Conservation (phyloP, 768 basidiomycete species). For the Chiua virens region DNA sequence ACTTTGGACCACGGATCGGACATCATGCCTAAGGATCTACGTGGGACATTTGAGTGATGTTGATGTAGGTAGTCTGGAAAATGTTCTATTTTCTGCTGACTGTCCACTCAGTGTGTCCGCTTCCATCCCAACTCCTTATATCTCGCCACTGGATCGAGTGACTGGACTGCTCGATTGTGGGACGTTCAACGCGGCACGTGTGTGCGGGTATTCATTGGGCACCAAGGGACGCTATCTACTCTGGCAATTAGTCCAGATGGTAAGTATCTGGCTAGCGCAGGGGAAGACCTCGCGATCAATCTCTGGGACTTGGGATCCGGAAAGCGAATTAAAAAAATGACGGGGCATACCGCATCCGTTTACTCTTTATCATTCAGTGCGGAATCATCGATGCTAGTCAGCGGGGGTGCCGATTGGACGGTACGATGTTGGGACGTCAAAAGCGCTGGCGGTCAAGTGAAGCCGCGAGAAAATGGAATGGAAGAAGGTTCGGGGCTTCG, state of each 20-base stretch:
- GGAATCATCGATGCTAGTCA: constrained; percentile 88
- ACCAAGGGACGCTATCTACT: constrained; percentile 84
- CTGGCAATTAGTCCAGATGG: constrained; percentile 94
- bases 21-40: constrained; percentile 84
- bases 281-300: constrained; percentile 90
- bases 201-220: constrained; percentile 93
- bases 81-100: constrained; percentile 1
- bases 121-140: constrained; percentile 99
- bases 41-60: constrained; percentile 97
- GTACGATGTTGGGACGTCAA: constrained; percentile 99
- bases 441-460: constrained; percentile 64
- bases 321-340: constrained; percentile 93
- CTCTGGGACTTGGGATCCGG: constrained; percentile 98
- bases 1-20: constrained; percentile 94
- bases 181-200: constrained; percentile 96
- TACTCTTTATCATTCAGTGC: constrained; percentile 90
- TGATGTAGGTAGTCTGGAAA: constrained; percentile 63
- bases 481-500: constrained; percentile 33
- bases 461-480: constrained; percentile 57
- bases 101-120: constrained; percentile 69
- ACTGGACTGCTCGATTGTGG: constrained; percentile 96
- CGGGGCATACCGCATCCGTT: constrained; percentile 85
- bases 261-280: constrained; percentile 88
- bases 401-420: constrained; percentile 92
- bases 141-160: constrained; percentile 94